Evolutionary conservation across 169 alveolate genomes (phyloP).

Genomic region (Eimeria praecox): DNA sequence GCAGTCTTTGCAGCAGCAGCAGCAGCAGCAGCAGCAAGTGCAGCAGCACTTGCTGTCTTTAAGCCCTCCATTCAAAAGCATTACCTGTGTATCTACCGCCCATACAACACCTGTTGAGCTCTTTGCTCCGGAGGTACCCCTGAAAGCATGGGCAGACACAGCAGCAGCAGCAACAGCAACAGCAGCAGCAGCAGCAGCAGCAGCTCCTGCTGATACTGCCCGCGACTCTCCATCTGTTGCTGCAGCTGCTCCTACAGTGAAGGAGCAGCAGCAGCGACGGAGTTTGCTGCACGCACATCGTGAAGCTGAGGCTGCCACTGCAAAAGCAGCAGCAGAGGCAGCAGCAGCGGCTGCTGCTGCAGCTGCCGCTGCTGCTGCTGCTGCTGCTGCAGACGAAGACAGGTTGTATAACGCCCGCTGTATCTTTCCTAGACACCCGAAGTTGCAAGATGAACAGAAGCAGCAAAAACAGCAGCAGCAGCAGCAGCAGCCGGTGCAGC

Average conservation of each 20-base stretch:
- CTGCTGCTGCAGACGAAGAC: conserved; percentile 2
- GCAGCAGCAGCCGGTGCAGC: conserved; percentile 25
- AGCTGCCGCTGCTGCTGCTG: conserved; percentile 30
- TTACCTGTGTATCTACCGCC: conserved; percentile 4
- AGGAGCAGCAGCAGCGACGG: conserved; percentile 34
- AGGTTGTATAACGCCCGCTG: not conserved
- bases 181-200: conserved; percentile 1
- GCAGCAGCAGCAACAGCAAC: conserved; percentile 14
- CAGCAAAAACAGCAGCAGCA: not conserved
- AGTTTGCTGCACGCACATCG: not conserved
- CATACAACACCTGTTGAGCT: conserved; percentile 80
- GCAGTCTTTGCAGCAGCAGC: not conserved
- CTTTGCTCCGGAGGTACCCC: conserved; percentile 78
- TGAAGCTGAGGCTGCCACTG: conserved; percentile 24
- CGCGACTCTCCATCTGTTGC: not conserved
- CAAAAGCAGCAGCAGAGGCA: conserved; percentile 31
- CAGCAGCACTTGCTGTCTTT: conserved; percentile 65
- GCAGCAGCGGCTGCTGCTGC: conserved; percentile 44
- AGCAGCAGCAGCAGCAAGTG: conserved; percentile 30
- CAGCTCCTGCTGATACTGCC: not conserved
- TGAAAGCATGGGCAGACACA: not conserved
- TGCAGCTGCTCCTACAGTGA: not conserved
- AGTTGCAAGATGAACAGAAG: not conserved
- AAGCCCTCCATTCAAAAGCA: not conserved
- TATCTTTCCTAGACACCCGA: not conserved